Conservation (phyloP, 2,329 filamentous ascomycete genomes). For the Pseudocercospora musae region DNA sequence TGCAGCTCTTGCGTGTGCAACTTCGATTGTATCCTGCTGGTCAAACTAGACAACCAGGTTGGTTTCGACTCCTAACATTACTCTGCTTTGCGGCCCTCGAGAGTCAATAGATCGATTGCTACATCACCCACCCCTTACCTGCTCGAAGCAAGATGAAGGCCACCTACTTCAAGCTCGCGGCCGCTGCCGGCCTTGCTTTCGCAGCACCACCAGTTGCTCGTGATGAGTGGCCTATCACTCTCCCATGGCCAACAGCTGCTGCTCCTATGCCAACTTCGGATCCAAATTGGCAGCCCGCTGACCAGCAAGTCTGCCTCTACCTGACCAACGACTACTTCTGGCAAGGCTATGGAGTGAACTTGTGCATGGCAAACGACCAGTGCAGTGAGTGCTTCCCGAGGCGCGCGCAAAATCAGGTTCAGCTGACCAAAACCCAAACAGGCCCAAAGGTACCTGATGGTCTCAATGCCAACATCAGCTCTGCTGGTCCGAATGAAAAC, state of each 20-base stretch:
- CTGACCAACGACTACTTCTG: constrained; percentile 12
- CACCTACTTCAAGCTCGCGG: background rate
- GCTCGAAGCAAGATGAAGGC: background rate
- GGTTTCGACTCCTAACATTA: background rate
- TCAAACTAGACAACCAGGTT: background rate
- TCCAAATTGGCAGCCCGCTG: background rate
- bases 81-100: background rate
- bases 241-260: background rate
- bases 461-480: constrained; percentile 8
- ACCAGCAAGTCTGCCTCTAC: constrained; percentile 11
- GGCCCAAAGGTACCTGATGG: constrained; percentile 8
- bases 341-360: constrained; percentile 8
- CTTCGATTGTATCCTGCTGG: background rate
- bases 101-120: background rate
- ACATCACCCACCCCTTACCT: background rate
- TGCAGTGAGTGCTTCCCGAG: constrained; percentile 4
- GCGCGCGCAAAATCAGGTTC: background rate
- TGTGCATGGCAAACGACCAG: constrained; percentile 8
- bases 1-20: background rate
- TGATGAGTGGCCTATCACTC: constrained; percentile 2
- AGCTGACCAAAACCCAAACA: background rate
- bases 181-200: background rate
- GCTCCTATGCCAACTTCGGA: background rate
- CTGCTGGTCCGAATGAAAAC: constrained; percentile 1
- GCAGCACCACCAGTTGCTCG: constrained; percentile 1